phyloP scores from a whole-genome alignment of 176 grass and related monocot species.

The Paspalum vaginatum region DNA sequence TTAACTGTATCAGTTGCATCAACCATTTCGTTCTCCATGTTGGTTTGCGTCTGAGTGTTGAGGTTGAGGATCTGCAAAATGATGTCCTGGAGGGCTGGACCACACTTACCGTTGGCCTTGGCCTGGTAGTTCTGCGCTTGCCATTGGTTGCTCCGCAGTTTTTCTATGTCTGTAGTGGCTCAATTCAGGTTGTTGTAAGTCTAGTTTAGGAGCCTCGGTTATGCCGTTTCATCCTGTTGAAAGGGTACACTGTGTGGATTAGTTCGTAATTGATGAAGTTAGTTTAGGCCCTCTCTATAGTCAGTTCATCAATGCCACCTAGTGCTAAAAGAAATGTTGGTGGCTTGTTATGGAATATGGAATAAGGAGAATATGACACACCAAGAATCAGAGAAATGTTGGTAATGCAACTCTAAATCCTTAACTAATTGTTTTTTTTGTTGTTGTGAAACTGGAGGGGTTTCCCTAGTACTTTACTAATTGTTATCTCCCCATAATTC shows the following conservation, averaged over 20 bases:
- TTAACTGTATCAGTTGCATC: slow-evolving; percentile 8
- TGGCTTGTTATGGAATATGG: slow-evolving; percentile 5
- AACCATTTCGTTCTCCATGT: neutral
- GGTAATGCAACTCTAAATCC: neutral
- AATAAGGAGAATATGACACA: neutral
- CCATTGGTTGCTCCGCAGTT: slow-evolving; percentile 18
- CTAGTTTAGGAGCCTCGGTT: slow-evolving; percentile 27
- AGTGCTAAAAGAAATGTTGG: slow-evolving; percentile 2
- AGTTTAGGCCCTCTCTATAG: neutral
- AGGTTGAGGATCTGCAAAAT: slow-evolving; percentile 19
- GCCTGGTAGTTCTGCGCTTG: neutral
- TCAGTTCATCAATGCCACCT: slow-evolving; percentile 10
- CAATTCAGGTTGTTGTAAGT: slow-evolving; percentile 31
- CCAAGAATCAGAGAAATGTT: neutral
- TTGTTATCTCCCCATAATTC: neutral
- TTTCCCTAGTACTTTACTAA: too few species aligned
- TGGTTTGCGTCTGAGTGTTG: neutral
- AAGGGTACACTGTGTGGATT: slow-evolving; percentile 26
- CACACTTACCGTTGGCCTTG: slow-evolving; percentile 4
- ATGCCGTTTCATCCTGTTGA: slow-evolving; percentile 35
- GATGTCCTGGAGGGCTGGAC: neutral
- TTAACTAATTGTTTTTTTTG: too few species aligned
- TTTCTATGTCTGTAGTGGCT: slow-evolving; percentile 19
- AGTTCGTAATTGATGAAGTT: slow-evolving; percentile 34
- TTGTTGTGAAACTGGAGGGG: too few species aligned